Percentiles rank a stretch among this genome's conserved stretches.
phyloP scores from a whole-genome alignment of 257 asterid genomes.

The Rhazya stricta region DNA sequence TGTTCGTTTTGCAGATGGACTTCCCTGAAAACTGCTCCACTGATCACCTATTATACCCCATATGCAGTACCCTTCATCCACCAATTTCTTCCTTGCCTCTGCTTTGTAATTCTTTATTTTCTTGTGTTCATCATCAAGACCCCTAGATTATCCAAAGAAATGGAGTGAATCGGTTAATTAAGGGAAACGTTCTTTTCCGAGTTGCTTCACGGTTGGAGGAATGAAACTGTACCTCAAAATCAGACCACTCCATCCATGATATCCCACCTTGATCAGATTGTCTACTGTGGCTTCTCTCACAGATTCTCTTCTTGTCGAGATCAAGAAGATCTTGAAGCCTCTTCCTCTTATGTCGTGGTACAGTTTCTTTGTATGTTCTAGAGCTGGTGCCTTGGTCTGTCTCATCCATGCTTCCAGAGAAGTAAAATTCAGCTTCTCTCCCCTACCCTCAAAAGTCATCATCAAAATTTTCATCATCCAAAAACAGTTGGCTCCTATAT shows the following conservation, averaged over 20 bases:
- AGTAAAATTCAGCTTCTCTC: conserved; percentile 34
- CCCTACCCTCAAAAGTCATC: conserved; percentile 21
- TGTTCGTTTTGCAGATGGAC: conserved; percentile 37
- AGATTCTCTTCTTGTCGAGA: conserved; percentile 41
- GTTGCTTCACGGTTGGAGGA: too few relatives aligned
- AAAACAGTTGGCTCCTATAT: too few relatives aligned
- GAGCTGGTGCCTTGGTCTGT: conserved; percentile 36
- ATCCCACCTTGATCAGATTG: conserved; percentile 43
- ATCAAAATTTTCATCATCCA: background rate
- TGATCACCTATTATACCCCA: conserved; percentile 48
- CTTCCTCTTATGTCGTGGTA: conserved; percentile 31
- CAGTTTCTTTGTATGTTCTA: conserved; percentile 25
- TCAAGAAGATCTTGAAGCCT: conserved; percentile 41
- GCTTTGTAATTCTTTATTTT: conserved; percentile 33
- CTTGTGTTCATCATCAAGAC: conserved; percentile 27
- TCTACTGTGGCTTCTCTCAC: conserved; percentile 48
- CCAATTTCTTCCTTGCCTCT: conserved; percentile 42
- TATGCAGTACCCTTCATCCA: conserved; percentile 35
- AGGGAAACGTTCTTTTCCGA: too few relatives aligned
- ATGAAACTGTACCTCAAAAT: conserved; percentile 36
- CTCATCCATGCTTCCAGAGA: conserved; percentile 42
- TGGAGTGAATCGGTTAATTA: too few relatives aligned
- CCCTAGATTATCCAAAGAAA: conserved; percentile 15
- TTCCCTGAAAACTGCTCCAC: conserved; percentile 50
- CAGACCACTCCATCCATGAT: conserved; percentile 41